phyloP scores from a whole-genome alignment of 208 protist genomes.

The Trypanosoma melophagium region DNA sequence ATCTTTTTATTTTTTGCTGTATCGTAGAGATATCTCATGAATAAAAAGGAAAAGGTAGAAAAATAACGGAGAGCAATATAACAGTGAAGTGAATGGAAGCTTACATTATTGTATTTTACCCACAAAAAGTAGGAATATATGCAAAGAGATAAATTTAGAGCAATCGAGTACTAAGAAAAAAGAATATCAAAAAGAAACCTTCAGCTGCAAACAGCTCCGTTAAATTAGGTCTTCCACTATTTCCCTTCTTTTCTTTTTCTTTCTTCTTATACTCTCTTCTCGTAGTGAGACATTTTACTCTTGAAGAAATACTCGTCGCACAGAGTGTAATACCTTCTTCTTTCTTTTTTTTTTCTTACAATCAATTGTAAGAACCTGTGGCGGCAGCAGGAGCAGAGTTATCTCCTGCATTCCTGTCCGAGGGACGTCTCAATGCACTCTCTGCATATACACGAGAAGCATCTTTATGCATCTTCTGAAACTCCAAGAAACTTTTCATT shows the following conservation, averaged over 20 bases:
- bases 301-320: too few relatives aligned
- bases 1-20: not conserved
- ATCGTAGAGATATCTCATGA: too few relatives aligned
- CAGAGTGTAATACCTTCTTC: too few relatives aligned
- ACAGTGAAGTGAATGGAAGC: too few relatives aligned
- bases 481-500: conserved; percentile 75
- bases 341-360: too few relatives aligned
- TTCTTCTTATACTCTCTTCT: not conserved
- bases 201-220: not conserved
- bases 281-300: not conserved
- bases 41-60: too few relatives aligned
- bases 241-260: not conserved
- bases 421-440: conserved; percentile 23
- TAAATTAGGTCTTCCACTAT: not conserved
- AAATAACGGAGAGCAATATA: too few relatives aligned
- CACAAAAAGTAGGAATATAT: too few relatives aligned
- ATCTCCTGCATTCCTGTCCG: not conserved
- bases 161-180: too few relatives aligned
- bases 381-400: not conserved
- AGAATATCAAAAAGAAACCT: too few relatives aligned
- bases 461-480: conserved; percentile 60
- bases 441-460: conserved; percentile 64
- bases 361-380: not conserved
- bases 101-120: too few relatives aligned
- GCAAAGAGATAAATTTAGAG: too few relatives aligned